A percentile compares a stretch with the other conserved stretches of the same genome.
Conservation (phyloP, 139 green algal genomes). For the Mesostigma viride region DNA sequence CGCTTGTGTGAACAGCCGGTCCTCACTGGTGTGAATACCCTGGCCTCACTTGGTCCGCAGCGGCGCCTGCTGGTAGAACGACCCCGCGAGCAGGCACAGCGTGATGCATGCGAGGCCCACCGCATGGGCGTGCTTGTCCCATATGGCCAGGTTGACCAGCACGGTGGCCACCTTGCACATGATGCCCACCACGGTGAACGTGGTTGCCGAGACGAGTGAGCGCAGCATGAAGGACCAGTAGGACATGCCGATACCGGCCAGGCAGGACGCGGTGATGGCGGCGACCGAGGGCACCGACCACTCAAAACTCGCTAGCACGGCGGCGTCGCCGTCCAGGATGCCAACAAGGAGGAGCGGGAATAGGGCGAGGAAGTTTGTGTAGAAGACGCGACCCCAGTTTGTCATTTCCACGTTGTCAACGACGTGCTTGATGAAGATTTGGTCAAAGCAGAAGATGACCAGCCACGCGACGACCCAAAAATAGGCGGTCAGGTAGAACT, state of each 20-base stretch:
- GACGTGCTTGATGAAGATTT: conserved; percentile 14
- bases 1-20: too few species aligned
- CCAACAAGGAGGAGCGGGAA: conserved; percentile 18
- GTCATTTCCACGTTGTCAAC: conserved; percentile 48
- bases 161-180: conserved; percentile 70
- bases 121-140: conserved; percentile 52
- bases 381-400: conserved; percentile 61
- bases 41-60: too few species aligned
- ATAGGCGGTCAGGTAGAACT: background rate
- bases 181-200: conserved; percentile 72
- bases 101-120: conserved; percentile 33
- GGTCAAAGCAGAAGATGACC: background rate
- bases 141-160: conserved; percentile 56
- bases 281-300: conserved; percentile 22
- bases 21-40: too few species aligned
- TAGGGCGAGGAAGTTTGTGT: conserved; percentile 41
- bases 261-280: conserved; percentile 51
- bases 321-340: conserved; percentile 14
- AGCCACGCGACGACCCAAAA: background rate
- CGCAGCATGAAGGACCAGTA: conserved; percentile 60
- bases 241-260: conserved; percentile 50
- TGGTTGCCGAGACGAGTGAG: conserved; percentile 50
- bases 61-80: conserved; percentile 29
- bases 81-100: conserved; percentile 32
- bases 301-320: background rate